Base-by-base conservation (phyloP, 345 rosid species). In the Dimocarpus longan region DNA sequence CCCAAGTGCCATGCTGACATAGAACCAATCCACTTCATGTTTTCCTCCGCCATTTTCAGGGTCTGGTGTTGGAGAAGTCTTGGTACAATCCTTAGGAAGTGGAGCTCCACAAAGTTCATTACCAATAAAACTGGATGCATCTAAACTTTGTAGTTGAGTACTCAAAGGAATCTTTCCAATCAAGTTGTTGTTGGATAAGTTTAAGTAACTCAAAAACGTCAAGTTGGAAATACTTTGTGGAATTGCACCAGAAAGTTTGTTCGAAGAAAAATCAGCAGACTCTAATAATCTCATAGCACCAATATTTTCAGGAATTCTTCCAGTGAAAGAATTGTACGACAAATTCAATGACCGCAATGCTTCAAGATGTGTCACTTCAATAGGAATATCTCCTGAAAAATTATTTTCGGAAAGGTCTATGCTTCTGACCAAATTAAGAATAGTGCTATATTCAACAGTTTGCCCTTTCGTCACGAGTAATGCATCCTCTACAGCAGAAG, bases 331-430 rank as follows among this genome's bases (percentile, higher is more conserved):
- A 43, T 86, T 86, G 3, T 22, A 42, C 0, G 81, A 83, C 66
- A 83, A 65, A 56, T 86, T 86, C 26, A 81, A 22, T 0, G 78
- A 76, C 10, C 5, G 28, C 66, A 83, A 70, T 19, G 67, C 78
- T 40, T 9, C 16, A 16, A 86, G 80, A 44, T 65, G 24, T 1
- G 86, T 76, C 6, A 77, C 56, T 62, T 73, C 83, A 0, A 8
- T 11, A 0, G 83, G 88, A 24, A 83, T 80, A n/a, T 50, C 62
- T 0, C 81, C 81, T 0, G 73, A 48, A 18, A 85, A 57, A 13
- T 59, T 44, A 60, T 85, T 83, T 10, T 57, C 56, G 1, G 84
- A 80, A 11, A 85, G 73, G 22, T 85, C 84, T 5, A 82, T 60
- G 66, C 64, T 77, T 57, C 75, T 74, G 0, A 78, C 78, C 0